Conservation (phyloP, 2,329 filamentous ascomycete species). For the Pseudomassariella vexata region DNA sequence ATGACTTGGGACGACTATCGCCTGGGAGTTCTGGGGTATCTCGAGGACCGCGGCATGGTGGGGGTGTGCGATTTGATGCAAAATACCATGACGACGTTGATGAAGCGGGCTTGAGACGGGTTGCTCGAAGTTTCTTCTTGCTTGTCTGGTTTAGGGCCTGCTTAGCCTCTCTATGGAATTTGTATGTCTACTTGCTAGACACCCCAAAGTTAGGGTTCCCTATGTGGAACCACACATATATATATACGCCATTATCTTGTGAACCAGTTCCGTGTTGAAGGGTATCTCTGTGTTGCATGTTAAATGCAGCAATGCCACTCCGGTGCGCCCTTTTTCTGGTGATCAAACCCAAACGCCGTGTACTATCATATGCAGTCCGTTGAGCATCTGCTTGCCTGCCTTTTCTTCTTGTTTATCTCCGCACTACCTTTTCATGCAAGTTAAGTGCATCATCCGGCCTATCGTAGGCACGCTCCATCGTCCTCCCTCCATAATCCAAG, state of each 20-base stretch:
- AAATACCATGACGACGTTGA: slow-evolving; percentile 73
- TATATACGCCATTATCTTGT: background rate
- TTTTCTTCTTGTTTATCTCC: slow-evolving; percentile 1
- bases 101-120: slow-evolving; percentile 33
- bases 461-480: slow-evolving; percentile 5
- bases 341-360: slow-evolving; percentile 5
- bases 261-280: slow-evolving; percentile 5
- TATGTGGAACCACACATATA: background rate
- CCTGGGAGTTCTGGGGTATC: slow-evolving; percentile 61
- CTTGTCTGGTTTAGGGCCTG: too few relatives aligned
- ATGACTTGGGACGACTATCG: slow-evolving; percentile 71
- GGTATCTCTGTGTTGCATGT: slow-evolving; percentile 5
- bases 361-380: slow-evolving; percentile 3
- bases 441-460: slow-evolving; percentile 13
- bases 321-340: slow-evolving; percentile 1
- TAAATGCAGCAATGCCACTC: slow-evolving; percentile 4
- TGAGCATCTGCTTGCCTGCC: slow-evolving; percentile 2
- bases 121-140: too few relatives aligned
- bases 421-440: slow-evolving; percentile 10
- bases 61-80: slow-evolving; percentile 71
- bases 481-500: background rate
- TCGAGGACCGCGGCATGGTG: slow-evolving; percentile 57
- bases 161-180: background rate
- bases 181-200: too few relatives aligned
- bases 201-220: background rate